Evolutionary conservation across 176 grass and related monocot genomes (phyloP).

Genomic region (Rhipidocladum racemiflorum): DNA sequence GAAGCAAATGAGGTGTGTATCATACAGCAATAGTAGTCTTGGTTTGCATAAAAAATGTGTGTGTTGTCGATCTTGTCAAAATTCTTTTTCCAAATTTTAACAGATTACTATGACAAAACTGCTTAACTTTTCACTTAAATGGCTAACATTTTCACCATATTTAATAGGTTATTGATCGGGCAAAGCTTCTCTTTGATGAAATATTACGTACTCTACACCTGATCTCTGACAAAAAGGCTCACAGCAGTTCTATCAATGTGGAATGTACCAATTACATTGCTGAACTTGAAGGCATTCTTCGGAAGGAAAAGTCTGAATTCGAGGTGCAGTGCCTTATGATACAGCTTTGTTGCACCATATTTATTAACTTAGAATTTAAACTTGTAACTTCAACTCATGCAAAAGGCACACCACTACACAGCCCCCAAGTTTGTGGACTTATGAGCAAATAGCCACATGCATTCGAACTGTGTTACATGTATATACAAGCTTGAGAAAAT

Average conservation of each 20-base stretch:
- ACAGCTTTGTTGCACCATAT: constrained; percentile 28
- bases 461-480: constrained; percentile 17
- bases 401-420: constrained; percentile 18
- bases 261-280: constrained; percentile 50
- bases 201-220: constrained; percentile 47
- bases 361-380: constrained; percentile 7
- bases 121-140: constrained; percentile 16
- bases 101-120: constrained; percentile 10
- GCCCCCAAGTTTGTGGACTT: not conserved
- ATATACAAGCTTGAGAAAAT: not conserved
- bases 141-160: constrained; percentile 29
- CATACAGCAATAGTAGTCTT: constrained; percentile 28
- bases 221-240: constrained; percentile 51
- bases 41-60: constrained; percentile 27
- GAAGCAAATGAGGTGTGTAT: constrained; percentile 80
- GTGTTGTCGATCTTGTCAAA: not conserved
- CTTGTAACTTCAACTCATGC: constrained; percentile 8
- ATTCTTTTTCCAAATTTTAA: not conserved
- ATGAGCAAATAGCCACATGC: constrained; percentile 7
- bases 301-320: constrained; percentile 71
- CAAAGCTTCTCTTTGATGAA: constrained; percentile 67
- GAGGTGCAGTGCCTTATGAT: constrained; percentile 49
- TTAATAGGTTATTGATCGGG: constrained; percentile 62
- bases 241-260: constrained; percentile 25
- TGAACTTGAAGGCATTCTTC: constrained; percentile 71